phyloP scores from a whole-genome alignment of 1,284 basidiomycete species.

The Apiotrichum montevideense region DNA sequence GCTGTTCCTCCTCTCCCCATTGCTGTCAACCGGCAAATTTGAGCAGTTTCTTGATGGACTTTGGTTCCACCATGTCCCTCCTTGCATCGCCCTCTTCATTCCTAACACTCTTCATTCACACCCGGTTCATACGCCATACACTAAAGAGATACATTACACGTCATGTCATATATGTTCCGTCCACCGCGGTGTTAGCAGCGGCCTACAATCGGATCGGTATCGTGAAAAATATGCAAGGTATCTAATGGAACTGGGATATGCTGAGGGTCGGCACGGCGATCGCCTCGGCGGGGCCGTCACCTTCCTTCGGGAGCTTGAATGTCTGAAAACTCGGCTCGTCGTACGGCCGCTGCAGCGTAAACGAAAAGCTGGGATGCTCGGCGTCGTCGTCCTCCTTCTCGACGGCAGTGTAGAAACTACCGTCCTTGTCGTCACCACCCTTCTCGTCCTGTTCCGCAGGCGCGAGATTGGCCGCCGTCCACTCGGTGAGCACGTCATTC shows the following conservation, averaged over 20 bases:
- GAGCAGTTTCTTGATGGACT: too few species aligned
- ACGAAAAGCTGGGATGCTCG: neutral
- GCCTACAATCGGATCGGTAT: too few species aligned
- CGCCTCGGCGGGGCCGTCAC: neutral
- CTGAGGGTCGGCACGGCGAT: neutral
- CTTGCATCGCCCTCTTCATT: too few species aligned
- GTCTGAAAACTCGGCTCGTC: constrained; percentile 1
- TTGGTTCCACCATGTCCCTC: too few species aligned
- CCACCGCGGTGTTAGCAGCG: too few species aligned
- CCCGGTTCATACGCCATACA: neutral
- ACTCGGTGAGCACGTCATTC: neutral
- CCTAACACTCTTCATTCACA: too few species aligned
- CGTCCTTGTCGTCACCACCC: neutral
- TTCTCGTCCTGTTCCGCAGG: too few species aligned
- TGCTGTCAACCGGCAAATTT: too few species aligned
- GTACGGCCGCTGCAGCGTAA: neutral
- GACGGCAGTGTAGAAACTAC: constrained; percentile 2
- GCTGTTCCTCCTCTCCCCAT: too few species aligned
- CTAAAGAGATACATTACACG: neutral
- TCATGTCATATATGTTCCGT: neutral
- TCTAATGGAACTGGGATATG: neutral
- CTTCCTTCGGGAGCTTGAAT: neutral
- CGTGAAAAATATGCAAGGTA: neutral
- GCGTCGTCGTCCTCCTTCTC: neutral
- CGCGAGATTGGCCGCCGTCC: neutral